Evolutionary conservation across 129 eudicot species (phyloP).

Genomic region (sunflower (Helianthus annuus)): DNA sequence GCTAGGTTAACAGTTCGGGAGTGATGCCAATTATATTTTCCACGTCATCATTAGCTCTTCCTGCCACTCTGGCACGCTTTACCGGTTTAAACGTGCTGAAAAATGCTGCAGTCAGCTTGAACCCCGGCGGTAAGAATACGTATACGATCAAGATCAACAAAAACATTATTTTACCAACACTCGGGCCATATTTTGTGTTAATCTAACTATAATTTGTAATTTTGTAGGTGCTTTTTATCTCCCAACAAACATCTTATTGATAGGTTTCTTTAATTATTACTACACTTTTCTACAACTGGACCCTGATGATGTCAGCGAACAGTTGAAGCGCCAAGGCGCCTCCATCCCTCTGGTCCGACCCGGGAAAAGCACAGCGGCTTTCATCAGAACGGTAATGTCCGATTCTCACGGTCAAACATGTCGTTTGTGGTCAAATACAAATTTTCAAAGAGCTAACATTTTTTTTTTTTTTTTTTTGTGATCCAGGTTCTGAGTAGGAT

Average conservation of each 20-base stretch:
- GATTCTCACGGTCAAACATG: background rate
- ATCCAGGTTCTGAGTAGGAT: conserved; percentile 87
- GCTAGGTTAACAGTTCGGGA: conserved; percentile 95
- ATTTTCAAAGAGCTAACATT: background rate
- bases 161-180: background rate
- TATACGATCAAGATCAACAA: conserved; percentile 6
- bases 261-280: conserved; percentile 97
- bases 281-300: conserved; percentile 97
- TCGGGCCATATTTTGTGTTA: background rate
- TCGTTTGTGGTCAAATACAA: background rate
- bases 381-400: conserved; percentile 73
- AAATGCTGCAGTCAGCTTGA: conserved; percentile 81
- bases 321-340: conserved; percentile 98
- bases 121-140: conserved; percentile 85
- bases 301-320: conserved; percentile 98
- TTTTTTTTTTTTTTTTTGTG: too few relatives aligned
- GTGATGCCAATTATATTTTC: conserved; percentile 99
- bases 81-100: conserved; percentile 77
- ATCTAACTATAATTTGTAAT: conserved; percentile 15
- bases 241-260: conserved; percentile 82
- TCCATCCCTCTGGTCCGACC: conserved; percentile 98
- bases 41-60: conserved; percentile 95
- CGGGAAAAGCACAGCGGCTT: conserved; percentile 90
- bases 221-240: conserved; percentile 80
- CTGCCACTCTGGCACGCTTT: conserved; percentile 93